Conservation (phyloP, 305 asterid species). For the Solanum hybrid region DNA sequence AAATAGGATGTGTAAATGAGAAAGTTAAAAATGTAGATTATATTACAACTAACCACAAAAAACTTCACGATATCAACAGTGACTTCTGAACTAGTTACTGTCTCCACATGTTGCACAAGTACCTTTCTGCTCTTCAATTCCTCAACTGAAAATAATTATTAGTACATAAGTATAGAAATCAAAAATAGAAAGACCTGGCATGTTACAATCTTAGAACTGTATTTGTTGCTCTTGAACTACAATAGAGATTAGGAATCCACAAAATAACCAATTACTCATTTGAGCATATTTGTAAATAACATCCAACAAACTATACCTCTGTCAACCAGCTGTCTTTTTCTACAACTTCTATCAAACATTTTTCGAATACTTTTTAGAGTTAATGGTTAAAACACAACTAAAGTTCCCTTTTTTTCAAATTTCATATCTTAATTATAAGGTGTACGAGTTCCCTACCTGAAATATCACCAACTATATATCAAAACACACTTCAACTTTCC, state of each 20-base stretch:
- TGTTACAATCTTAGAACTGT: background rate
- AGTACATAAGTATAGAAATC: background rate
- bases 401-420: background rate
- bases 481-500: background rate
- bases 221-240: background rate
- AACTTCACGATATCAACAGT: slow-evolving; percentile 53
- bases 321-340: background rate
- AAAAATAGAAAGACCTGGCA: background rate
- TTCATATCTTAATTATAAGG: background rate
- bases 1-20: background rate
- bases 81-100: slow-evolving; percentile 52
- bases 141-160: slow-evolving; percentile 34
- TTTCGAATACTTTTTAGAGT: background rate
- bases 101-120: slow-evolving; percentile 76
- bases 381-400: background rate
- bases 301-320: background rate
- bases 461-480: background rate
- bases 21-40: background rate
- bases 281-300: background rate
- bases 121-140: slow-evolving; percentile 56
- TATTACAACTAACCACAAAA: slow-evolving; percentile 45
- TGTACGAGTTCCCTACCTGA: background rate
- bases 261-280: background rate
- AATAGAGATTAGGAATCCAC: background rate
- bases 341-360: background rate